A percentile compares a stretch with the other conserved stretches of the same genome.
phyloP scores from a whole-genome alignment of 2,329 filamentous ascomycete species.

The Aureobasidium subglaciale region DNA sequence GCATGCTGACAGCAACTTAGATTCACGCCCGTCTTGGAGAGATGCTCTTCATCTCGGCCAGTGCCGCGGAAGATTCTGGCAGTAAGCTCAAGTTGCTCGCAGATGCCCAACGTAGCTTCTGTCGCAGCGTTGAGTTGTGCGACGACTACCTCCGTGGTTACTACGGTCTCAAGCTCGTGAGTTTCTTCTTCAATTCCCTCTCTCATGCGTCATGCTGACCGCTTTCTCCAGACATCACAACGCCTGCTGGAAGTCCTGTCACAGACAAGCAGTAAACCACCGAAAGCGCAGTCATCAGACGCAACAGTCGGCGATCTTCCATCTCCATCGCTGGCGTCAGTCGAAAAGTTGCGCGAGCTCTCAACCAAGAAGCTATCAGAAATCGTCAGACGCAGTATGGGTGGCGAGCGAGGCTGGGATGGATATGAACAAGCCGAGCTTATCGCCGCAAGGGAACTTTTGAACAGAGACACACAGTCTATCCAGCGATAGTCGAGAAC shows the following conservation, averaged over 20 bases:
- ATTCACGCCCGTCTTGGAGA: constrained; percentile 84
- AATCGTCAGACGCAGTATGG: constrained; percentile 59
- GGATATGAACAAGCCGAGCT: constrained; percentile 68
- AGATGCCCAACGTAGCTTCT: constrained; percentile 77
- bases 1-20: constrained; percentile 26
- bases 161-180: constrained; percentile 71
- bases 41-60: constrained; percentile 62
- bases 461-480: constrained; percentile 46
- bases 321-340: constrained; percentile 50
- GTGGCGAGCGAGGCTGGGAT: constrained; percentile 59
- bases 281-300: constrained; percentile 23
- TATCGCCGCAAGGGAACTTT: constrained; percentile 60
- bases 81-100: constrained; percentile 47
- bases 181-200: constrained; percentile 1
- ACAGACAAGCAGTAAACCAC: constrained; percentile 19
- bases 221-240: constrained; percentile 19
- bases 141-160: constrained; percentile 87
- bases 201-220: background rate
- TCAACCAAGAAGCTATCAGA: constrained; percentile 70
- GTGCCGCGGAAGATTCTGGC: constrained; percentile 29
- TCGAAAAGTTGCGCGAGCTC: constrained; percentile 62
- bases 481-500: constrained; percentile 24
- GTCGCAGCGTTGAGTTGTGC: constrained; percentile 85
- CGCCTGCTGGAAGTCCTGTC: constrained; percentile 22
- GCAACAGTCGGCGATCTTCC: constrained; percentile 34